phyloP scores from a whole-genome alignment of 2,329 filamentous ascomycete genomes.

The Boeremia exigua region DNA sequence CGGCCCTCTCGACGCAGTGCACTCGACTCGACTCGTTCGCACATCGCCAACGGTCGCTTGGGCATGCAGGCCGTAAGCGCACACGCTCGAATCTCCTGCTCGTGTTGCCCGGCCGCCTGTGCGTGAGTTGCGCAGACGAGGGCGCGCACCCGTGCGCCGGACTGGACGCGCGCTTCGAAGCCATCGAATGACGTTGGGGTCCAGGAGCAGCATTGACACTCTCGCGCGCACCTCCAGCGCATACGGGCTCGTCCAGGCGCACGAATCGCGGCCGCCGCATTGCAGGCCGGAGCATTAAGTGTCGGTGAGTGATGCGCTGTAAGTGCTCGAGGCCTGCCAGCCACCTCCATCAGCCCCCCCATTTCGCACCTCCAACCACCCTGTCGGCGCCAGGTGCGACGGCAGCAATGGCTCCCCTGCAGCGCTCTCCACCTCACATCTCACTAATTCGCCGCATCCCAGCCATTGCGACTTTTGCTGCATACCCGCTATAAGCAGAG shows the following conservation, averaged over 20 bases:
- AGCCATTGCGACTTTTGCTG: constrained; percentile 27
- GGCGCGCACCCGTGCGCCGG: constrained; percentile 25
- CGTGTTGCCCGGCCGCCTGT: background rate
- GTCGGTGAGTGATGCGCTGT: constrained; percentile 20
- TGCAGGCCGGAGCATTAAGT: constrained; percentile 5
- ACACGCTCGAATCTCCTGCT: background rate
- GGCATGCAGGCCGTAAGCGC: constrained; percentile 7
- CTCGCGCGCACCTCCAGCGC: constrained; percentile 23
- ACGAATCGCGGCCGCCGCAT: constrained; percentile 22
- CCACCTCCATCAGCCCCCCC: constrained; percentile 30
- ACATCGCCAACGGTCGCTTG: constrained; percentile 3
- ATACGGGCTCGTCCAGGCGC: constrained; percentile 1
- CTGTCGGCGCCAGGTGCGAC: constrained; percentile 12
- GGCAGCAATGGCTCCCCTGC: constrained; percentile 33
- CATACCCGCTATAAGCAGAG: constrained; percentile 27
- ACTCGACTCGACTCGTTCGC: background rate
- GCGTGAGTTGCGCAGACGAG: constrained; percentile 12
- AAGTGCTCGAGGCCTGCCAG: constrained; percentile 9
- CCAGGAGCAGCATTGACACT: constrained; percentile 20
- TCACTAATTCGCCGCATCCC: constrained; percentile 29
- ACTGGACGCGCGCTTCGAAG: constrained; percentile 21
- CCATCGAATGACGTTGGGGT: constrained; percentile 24
- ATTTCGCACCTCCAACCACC: constrained; percentile 27
- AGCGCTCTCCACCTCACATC: constrained; percentile 24
- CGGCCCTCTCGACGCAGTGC: constrained; percentile 4